phyloP scores from a whole-genome alignment of 1,284 basidiomycete genomes.

The Ustilago sp. region DNA sequence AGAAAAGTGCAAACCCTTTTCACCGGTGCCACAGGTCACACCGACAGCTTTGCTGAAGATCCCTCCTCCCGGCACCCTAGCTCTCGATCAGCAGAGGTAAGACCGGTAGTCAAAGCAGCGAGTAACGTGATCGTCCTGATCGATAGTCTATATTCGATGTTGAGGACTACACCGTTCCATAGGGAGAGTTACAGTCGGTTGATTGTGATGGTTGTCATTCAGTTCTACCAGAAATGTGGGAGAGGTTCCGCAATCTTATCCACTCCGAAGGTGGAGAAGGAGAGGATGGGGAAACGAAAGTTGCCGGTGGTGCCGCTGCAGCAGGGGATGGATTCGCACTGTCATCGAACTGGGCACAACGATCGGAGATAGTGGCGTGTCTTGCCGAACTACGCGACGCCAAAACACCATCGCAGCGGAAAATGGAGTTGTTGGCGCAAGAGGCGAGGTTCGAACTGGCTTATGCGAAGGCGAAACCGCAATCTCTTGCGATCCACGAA shows the following conservation, averaged over 20 bases:
- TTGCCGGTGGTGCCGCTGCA: not conserved
- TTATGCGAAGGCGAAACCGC: conserved; percentile 17
- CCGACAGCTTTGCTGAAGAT: conserved; percentile 76
- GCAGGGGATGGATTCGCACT: conserved; percentile 29
- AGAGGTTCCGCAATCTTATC: conserved; percentile 83
- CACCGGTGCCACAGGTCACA: conserved; percentile 65
- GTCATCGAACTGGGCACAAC: conserved; percentile 62
- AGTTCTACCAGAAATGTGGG: conserved; percentile 95
- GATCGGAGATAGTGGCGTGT: conserved; percentile 80
- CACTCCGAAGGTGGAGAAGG: conserved; percentile 61
- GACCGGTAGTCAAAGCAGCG: conserved; percentile 85
- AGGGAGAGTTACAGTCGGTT: conserved; percentile 85
- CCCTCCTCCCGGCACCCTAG: conserved; percentile 23
- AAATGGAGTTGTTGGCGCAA: conserved; percentile 40
- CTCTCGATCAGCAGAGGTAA: conserved; percentile 67
- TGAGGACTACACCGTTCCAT: conserved; percentile 93
- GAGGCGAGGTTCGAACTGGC: conserved; percentile 49
- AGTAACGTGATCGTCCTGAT: conserved; percentile 89
- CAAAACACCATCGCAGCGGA: conserved; percentile 7
- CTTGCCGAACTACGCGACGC: conserved; percentile 75
- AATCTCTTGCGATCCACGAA: conserved; percentile 69
- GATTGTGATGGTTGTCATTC: conserved; percentile 93
- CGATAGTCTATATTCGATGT: conserved; percentile 91
- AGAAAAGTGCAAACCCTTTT: conserved; percentile 77
- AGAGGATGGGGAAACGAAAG: not conserved